Evolutionary conservation across 1,139 yeast genomes (phyloP), one percentile per base, ranked within the genome.

Genomic region (Kluyveromyces sp.): DNA sequence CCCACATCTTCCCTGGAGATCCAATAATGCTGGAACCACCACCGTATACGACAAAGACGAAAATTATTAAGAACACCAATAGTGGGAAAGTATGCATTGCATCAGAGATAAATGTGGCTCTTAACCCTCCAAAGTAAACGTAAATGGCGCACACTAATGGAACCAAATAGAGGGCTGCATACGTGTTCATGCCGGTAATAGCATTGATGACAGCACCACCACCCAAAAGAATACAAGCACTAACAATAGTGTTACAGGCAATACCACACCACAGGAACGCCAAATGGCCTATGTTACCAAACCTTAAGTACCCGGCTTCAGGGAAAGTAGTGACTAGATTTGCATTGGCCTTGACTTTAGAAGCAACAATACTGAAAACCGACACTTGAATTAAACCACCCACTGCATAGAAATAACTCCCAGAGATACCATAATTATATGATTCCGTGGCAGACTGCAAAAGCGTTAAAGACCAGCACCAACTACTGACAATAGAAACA

Each of bases 91-190:
- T 71, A 55, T 73, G 77, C 6, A 72, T 65, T 43, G 74, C 74
- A 59, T 73, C 77, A 2, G 76, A 68, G 28, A 72, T 65, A 50
- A 73, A 71, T 0, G 77, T 72, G 2, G 75, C 75, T 50, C 74
- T 65, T 37, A 73, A 58, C 3, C 77, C 77, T 41, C 77, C 77
- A 43, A 73, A 61, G 25, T 68, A 65, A 2, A 72, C 71, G 51
- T 71, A 73, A 28, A 71, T 57, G n/a, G 72, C 72, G 45, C 68
- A 68, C 7, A 69, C 71, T 39, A 70, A 53, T 2, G 74, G 73
- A 36, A 71, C 54, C 36, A 71, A 54, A 53, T 66, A 62, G 15
- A 67, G 55, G 2, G 71, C 64, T 21, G 73, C 73, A 49, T 69
- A 65, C 34, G 55, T 58, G 49, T 64, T 61, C 56, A 71, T 66